Evolutionary conservation across 768 basidiomycete species (phyloP), one percentile per base, ranked within the genome.

Genomic region (Mycena metata): DNA sequence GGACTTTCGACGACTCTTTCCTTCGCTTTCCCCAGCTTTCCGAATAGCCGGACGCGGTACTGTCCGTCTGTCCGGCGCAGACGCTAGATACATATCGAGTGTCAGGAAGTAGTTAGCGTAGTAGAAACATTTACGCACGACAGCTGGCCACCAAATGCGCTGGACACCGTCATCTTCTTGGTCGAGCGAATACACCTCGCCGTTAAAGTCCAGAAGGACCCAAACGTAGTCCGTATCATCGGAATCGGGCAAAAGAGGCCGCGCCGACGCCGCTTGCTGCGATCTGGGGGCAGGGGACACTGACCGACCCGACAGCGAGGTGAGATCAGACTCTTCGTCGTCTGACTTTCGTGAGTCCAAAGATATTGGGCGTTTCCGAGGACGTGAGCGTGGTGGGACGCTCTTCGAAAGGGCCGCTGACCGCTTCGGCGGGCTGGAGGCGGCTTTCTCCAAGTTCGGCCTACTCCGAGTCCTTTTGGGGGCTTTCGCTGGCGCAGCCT

Each of bases 71-170:
- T 5, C 1, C 9, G 9, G 6, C 47, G 30, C 13, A 50, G 3
- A 36, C 39, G 39, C 39, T 39, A 39, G 5, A 39, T 15, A 15
- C 39, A 15, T 39, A 39, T 30, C 6, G 39, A 39, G 39, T 11
- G 9, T 39, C 39, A 39, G 36, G 7, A 36, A 36, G 11, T 49
- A 57, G 45, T 26, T 61, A 36, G 71, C 64, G 45, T 33, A 52
- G 12, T 55, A 35, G 30, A 15, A 45, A 57, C 47, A 67, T 67
- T 60, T 66, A 60, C 81, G 70, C 73, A 92, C 92, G 82, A 85
- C 84, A 33, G 83, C 90, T 23, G 92, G 92, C 92, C 92, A 93
- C 92, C 92, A 93, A 43, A 88, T 77, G 64, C 76, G 70, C 35
- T 79, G 78, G 15, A 67, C 76, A 3, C 73, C 75, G 35, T 74